Evolutionary conservation across 768 basidiomycete species (phyloP), one percentile per base, ranked within the genome.

Genomic region (Boletus speciosus): DNA sequence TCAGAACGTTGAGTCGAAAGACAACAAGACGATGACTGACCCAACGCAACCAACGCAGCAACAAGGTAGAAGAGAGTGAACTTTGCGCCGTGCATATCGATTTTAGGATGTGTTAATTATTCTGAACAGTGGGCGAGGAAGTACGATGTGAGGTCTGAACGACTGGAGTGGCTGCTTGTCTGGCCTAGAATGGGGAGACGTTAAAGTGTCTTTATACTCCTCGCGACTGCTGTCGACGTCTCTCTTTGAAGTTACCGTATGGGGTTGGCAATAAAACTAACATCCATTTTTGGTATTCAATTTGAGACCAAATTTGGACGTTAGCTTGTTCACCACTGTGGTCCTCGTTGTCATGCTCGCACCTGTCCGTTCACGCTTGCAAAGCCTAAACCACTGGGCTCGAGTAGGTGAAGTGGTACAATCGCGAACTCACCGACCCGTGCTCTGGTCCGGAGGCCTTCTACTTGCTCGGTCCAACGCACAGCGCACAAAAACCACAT

Each of bases 41-140:
- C 59, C 31, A 65, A 47, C 25, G 65, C 51, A 43, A 53, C 65
- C 57, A 71, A 44, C 44, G 55, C 56, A 21, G 65, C 66, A 11
- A 70, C 61, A 57, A 72, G 52, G 56, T 61, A 70, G 66, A 72
- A 47, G 8, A 69, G 7, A 0, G 63, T 55, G 35, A 69, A 61
- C 43, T 67, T 72, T n/a, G 35, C 49, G 29, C 59, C 40, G 62
- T 69, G 35, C 66, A 71, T 72, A 11, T 50, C 50, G 51, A 29
- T 58, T 64, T 68, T 61, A 16, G 61, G 51, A 54, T 47, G 52
- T 0, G 53, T 47, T 65, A 66, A 68, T 71, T 72, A 66, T 72
- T 64, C 56, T 57, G 46, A 44, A 16, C 2, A 23, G 54, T 31
- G 38, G 12, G 31, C 52, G 16, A 32, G 19, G 38, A 39, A 39